Evolutionary conservation across 2,329 filamentous ascomycete genomes (phyloP), one percentile per base, ranked within the genome.

Genomic region (Stachybotrys echinatus): DNA sequence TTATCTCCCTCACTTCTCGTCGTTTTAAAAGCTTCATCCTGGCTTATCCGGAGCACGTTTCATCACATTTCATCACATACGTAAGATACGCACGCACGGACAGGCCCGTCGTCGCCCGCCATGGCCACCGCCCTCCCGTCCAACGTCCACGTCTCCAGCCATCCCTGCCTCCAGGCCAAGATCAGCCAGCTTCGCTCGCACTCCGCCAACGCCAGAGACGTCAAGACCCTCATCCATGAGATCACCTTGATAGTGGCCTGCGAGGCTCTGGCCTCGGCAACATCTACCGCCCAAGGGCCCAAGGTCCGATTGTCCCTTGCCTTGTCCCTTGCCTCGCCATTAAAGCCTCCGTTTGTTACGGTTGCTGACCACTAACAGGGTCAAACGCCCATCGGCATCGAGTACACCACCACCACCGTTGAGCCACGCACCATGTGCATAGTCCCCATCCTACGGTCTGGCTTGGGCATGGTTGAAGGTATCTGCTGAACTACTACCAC

Each of bases 361-460:
- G 22, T 43, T 42, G 27, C 17, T 34, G n/a, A 23, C 17, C 14
- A 17, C 12, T 10, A 14, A 21, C 52, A 95, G 88, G 89, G 85
- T 64, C 73, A 80, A 63, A 94, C 90, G 0, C 88, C 89, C 1
- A 78, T 97, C 27, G 88, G 87, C 55, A 89, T 85, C 66, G 72
- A 83, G 54, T 96, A 92, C 72, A 77, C 81, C 14, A 84, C 82
- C 1, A 79, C 81, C 37, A 75, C 75, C 38, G 76, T 89, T 55
- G 68, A 78, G 6, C 86, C 89, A 1, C 70, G 76, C 45, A 80
- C 79, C 51, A 81, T 96, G 58, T 92, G 86, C 48, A 79, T 97
- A 48, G 86, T 97, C 3, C 92, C 92, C 37, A 95, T 97, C 68
- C 81, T 97, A n/a, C 82, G 92, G 53, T 95, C 89, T 4, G 92